Percentiles rank a stretch among this genome's conserved stretches.
These are phyloP conservation scores for Goffeauzyma gilvescens DNA, from an alignment of 768 basidiomycete species.

Conservation along the genomic window DNA sequence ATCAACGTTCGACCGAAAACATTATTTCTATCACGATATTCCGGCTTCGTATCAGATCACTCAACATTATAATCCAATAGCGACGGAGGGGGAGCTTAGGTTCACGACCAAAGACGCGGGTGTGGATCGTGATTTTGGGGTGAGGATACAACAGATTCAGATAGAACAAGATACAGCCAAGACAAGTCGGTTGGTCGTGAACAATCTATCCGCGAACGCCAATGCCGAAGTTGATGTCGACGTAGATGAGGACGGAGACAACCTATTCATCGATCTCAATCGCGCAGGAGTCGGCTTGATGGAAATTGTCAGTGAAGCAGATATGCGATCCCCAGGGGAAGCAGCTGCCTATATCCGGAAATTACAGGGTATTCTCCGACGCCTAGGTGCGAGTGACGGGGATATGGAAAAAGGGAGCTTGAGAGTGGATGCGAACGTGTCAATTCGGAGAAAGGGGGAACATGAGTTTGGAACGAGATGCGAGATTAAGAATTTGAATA, in stretches of 20 bases:
- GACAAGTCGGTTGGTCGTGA: conserved; percentile 37
- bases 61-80: conserved; percentile 76
- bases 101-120: conserved; percentile 24
- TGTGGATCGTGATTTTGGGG: conserved; percentile 33
- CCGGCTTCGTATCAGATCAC: conserved; percentile 94
- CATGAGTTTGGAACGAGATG: conserved; percentile 49
- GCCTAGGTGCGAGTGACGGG: conserved; percentile 73
- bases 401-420: conserved; percentile 87
- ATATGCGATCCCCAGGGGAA: conserved; percentile 74
- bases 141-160: conserved; percentile 87
- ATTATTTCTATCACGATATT: conserved; percentile 92
- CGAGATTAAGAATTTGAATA: conserved; percentile 94
- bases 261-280: conserved; percentile 58
- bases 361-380: conserved; percentile 59
- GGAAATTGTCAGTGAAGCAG: conserved; percentile 90
- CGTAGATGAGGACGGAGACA: conserved; percentile 3
- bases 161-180: conserved; percentile 97
- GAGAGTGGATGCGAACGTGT: conserved; percentile 88
- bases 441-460: conserved; percentile 50
- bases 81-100: conserved; percentile 44
- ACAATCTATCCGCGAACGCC: conserved; percentile 47
- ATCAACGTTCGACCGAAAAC: conserved; percentile 87
- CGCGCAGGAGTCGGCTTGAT: conserved; percentile 73
- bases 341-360: conserved; percentile 68
- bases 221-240: conserved; percentile 86